These are phyloP conservation scores for Cucurbita moschata DNA, from an alignment of 306 rosid species.

Conservation along the genomic window DNA sequence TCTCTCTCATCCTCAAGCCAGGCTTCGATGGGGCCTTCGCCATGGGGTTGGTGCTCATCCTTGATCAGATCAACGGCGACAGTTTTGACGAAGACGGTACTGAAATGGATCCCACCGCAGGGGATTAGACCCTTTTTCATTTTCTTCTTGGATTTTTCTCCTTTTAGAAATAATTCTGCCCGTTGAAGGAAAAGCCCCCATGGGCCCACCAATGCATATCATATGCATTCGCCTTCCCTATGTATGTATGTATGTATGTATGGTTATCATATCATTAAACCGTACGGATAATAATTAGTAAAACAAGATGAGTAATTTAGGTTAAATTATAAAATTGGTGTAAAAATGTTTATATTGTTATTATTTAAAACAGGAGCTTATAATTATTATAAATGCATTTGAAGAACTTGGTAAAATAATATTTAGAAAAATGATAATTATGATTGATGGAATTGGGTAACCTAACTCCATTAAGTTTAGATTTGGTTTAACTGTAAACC, in stretches of 20 bases:
- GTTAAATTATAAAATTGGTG: not conserved
- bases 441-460: not conserved
- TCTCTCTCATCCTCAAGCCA: slow-evolving; percentile 58
- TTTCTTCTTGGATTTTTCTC: not conserved
- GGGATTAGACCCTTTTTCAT: slow-evolving; percentile 6
- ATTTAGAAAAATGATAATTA: not conserved
- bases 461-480: not conserved
- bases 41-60: slow-evolving; percentile 71
- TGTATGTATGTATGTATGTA: not conserved
- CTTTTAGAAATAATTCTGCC: not conserved
- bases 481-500: not conserved
- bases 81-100: slow-evolving; percentile 12
- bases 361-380: too few species aligned
- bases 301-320: not conserved
- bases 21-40: slow-evolving; percentile 79
- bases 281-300: not conserved
- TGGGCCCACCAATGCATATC: not conserved
- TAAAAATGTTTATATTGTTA: too few species aligned
- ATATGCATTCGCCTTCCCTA: not conserved
- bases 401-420: too few species aligned
- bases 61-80: slow-evolving; percentile 72
- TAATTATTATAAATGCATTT: too few species aligned
- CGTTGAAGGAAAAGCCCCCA: not conserved
- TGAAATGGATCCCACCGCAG: slow-evolving; percentile 29
- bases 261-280: not conserved